phyloP scores from a whole-genome alignment of 345 rosid genomes.

The Eucalyptus sp. region DNA sequence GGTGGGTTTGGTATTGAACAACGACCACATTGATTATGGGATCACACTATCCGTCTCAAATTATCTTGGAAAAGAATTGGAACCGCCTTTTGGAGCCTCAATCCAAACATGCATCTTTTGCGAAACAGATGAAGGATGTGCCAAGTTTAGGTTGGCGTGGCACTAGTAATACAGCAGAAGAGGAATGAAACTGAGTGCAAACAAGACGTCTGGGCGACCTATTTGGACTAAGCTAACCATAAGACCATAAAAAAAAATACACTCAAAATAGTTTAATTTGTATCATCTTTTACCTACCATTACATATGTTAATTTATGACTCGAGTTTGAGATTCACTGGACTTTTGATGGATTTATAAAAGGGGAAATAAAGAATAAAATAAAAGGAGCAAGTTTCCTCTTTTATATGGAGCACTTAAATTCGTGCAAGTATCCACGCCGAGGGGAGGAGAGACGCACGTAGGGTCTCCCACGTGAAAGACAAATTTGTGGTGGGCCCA shows the following conservation, averaged over 20 bases:
- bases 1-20: background rate
- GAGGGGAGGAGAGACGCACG: no score
- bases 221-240: background rate
- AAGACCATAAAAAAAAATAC: no score
- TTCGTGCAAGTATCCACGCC: no score
- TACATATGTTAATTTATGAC: background rate
- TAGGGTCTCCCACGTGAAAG: no score
- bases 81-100: background rate
- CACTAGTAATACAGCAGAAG: background rate
- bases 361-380: no score
- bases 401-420: no score
- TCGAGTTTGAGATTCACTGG: no score
- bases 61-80: rapidly evolving
- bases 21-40: rapidly evolving
- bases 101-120: background rate
- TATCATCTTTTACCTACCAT: background rate
- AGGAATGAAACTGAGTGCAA: background rate
- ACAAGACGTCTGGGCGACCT: background rate
- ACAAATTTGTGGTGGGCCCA: no score
- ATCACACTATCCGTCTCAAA: rapidly evolving
- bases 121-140: background rate
- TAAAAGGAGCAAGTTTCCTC: no score
- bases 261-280: background rate
- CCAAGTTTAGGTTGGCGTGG: background rate
- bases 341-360: no score